phyloP scores from a whole-genome alignment of 345 rosid species.

The Populus euphratica region DNA sequence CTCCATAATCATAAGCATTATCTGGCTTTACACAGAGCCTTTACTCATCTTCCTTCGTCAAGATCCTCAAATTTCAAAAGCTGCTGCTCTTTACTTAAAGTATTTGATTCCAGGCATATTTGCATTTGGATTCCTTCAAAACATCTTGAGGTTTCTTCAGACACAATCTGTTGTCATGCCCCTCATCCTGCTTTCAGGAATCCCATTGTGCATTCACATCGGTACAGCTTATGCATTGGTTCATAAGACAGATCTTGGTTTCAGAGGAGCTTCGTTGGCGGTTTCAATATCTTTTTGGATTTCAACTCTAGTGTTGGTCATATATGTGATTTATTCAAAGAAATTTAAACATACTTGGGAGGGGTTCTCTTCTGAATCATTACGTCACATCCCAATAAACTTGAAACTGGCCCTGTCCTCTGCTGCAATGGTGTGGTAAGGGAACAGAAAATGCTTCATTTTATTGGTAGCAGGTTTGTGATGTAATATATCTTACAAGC shows the following conservation, averaged over 20 bases:
- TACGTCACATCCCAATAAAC: conserved; percentile 27
- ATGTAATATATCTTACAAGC: not conserved
- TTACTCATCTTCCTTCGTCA: conserved; percentile 50
- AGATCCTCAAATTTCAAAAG: conserved; percentile 47
- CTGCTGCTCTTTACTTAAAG: conserved; percentile 56
- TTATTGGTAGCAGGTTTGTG: not conserved
- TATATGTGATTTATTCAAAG: conserved; percentile 41
- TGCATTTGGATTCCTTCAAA: conserved; percentile 60
- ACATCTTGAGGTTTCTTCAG: conserved; percentile 70
- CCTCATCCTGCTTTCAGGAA: conserved; percentile 35
- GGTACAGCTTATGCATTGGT: conserved; percentile 46
- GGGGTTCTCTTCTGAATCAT: conserved; percentile 46
- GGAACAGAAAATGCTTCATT: not conserved
- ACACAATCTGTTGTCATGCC: conserved; percentile 62
- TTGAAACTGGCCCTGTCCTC: conserved; percentile 60
- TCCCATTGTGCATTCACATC: conserved; percentile 46
- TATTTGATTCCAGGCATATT: conserved; percentile 64
- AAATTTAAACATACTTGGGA: conserved; percentile 54
- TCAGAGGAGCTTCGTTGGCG: conserved; percentile 63
- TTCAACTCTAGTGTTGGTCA: conserved; percentile 37
- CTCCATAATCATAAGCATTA: conserved; percentile 46
- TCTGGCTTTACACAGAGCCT: conserved; percentile 58
- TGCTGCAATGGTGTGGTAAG: conserved; percentile 81
- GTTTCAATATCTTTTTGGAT: conserved; percentile 67
- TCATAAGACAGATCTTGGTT: conserved; percentile 43